Evolutionary conservation across 192 early-diverging fungal species (phyloP), one percentile per base, ranked within the genome.

Genomic region (Allomyces macrogynus): DNA sequence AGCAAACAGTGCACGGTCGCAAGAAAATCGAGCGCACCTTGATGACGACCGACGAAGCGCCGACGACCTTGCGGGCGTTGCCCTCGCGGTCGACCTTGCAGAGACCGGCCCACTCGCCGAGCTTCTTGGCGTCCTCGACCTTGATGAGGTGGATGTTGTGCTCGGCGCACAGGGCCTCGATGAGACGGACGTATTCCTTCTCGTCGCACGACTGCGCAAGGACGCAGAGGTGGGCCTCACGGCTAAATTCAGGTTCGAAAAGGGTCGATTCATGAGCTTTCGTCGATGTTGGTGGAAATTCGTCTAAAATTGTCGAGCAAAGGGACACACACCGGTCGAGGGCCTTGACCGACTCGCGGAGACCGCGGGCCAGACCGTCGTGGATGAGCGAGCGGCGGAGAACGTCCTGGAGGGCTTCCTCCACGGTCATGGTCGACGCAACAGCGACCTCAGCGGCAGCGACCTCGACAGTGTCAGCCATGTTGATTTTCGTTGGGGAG

Each of bases 1-100:
- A 27, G 26, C 26, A 27, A 27, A 27, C 26, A 27, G 26, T 4
- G 26, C 26, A 3, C 26, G 26, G 26, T 1, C 32, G 8, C 3
- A 40, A 40, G 0, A 8, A 7, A 40, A 8, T 40, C 3, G 8
- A 40, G 32, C 32, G 32, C 32, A 40, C 32, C 32, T 86, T 88
- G 78, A 98, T 86, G 71, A 92, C 95, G 60, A 92, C 92, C 75
- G 89, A 90, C 65, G 92, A 95, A 79, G 87, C 87, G 63, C 86
- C 90, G 67, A 95, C 92, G 69, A 95, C 85, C 88, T 95, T 95
- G 77, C 95, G 92, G 76, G 95, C 86, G 78, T 92, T 92, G 72
- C 95, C 95, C 75, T 94, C 91, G 70, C 90, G 88, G 78, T 98
- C 95, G 74, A 98, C 90, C 88, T 98, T 95, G 90, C 93, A 98